Conservation (phyloP, 2,329 filamentous ascomycete species). For the Chalaropsis ovoidea region DNA sequence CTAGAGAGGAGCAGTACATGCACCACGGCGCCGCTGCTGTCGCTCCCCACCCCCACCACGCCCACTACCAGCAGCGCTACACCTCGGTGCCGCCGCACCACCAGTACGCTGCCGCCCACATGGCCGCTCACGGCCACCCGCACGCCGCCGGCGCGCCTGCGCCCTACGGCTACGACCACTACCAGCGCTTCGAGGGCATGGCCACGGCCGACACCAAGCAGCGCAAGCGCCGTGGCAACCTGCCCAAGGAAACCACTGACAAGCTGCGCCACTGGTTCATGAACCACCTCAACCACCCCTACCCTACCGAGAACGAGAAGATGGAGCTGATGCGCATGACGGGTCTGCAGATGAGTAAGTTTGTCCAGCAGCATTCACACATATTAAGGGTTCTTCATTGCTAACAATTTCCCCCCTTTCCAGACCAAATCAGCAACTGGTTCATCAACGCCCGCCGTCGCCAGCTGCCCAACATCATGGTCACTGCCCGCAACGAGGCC, state of each 20-base stretch:
- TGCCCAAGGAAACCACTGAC: slow-evolving; percentile 83
- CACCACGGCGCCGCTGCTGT: slow-evolving; percentile 29
- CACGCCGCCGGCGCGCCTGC: slow-evolving; percentile 34
- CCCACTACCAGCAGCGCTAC: slow-evolving; percentile 17
- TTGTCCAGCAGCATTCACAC: too few relatives aligned
- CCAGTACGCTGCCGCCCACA: slow-evolving; percentile 34
- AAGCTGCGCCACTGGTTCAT: slow-evolving; percentile 71
- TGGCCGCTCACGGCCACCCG: slow-evolving; percentile 27
- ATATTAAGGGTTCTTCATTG: neutral
- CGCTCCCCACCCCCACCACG: slow-evolving; percentile 30
- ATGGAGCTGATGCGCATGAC: slow-evolving; percentile 68
- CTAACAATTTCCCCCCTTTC: slow-evolving; percentile 11
- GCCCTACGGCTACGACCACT: slow-evolving; percentile 39
- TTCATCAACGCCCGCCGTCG: slow-evolving; percentile 68
- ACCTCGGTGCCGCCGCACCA: slow-evolving; percentile 28
- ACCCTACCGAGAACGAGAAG: slow-evolving; percentile 82
- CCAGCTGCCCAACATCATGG: slow-evolving; percentile 47
- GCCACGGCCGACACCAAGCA: slow-evolving; percentile 41
- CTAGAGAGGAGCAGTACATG: slow-evolving; percentile 6
- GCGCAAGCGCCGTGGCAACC: slow-evolving; percentile 64
- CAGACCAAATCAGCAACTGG: slow-evolving; percentile 67
- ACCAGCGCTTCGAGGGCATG: slow-evolving; percentile 36
- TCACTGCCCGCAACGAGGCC: slow-evolving; percentile 45
- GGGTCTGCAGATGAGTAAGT: slow-evolving; percentile 66
- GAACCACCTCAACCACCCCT: slow-evolving; percentile 67